Evolutionary conservation across 176 grass and related monocot species (phyloP).

Genomic region (Cymbopogon citratus): DNA sequence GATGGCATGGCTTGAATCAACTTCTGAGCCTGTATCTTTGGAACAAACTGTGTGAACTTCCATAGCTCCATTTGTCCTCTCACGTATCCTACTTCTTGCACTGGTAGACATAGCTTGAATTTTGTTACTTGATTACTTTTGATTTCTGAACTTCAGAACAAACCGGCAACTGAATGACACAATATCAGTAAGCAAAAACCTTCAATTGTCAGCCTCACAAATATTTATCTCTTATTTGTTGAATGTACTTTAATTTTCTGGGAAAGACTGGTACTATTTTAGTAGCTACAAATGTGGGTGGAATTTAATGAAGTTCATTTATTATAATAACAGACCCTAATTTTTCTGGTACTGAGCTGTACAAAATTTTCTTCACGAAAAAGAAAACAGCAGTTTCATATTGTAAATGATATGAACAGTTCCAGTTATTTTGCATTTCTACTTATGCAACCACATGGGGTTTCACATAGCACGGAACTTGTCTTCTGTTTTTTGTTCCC

Average conservation of each 20-base stretch:
- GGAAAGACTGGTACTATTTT: neutral
- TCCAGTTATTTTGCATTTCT: neutral
- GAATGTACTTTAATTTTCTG: neutral
- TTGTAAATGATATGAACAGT: constrained; percentile 2
- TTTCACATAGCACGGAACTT: constrained; percentile 14
- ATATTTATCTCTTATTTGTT: neutral
- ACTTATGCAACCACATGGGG: neutral
- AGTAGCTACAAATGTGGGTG: neutral
- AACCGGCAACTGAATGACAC: neutral
- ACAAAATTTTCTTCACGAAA: neutral
- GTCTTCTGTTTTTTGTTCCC: neutral
- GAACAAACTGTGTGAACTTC: neutral
- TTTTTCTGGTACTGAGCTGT: neutral
- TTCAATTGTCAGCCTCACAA: neutral
- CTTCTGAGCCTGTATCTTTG: neutral
- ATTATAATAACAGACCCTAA: neutral
- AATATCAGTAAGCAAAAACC: neutral
- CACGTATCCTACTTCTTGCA: neutral
- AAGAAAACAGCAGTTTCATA: neutral
- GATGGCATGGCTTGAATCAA: neutral
- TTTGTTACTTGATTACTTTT: neutral
- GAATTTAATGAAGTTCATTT: constrained; percentile 5
- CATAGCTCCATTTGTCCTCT: neutral
- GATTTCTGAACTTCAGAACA: neutral
- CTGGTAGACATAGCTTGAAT: neutral